Evolutionary conservation across 2,329 filamentous ascomycete species (phyloP).

Genomic region (Xylaria polymorpha): DNA sequence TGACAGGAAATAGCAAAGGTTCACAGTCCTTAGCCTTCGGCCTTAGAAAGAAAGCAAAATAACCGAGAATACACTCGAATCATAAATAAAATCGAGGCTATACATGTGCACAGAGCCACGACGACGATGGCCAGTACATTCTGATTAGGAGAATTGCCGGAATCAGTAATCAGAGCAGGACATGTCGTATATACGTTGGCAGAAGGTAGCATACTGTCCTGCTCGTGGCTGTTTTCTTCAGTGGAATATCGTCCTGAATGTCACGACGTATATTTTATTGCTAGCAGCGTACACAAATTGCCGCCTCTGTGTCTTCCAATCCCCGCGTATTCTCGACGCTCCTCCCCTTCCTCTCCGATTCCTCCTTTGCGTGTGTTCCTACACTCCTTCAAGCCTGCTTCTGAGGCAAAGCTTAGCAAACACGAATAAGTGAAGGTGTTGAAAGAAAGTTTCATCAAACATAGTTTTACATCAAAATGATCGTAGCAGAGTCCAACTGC

Average conservation of each 20-base stretch:
- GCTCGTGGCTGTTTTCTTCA: not conserved
- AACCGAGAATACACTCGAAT: slow-evolving; percentile 22
- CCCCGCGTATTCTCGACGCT: not conserved
- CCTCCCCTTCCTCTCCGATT: not conserved
- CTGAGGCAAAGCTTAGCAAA: slow-evolving; percentile 2
- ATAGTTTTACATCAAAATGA: slow-evolving; percentile 3
- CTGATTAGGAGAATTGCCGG: slow-evolving; percentile 8
- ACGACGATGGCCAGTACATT: slow-evolving; percentile 19
- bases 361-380: not conserved
- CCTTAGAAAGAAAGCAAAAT: slow-evolving; percentile 8
- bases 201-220: not conserved
- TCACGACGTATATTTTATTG: not conserved
- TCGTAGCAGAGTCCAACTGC: slow-evolving; percentile 20
- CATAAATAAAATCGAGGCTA: slow-evolving; percentile 14
- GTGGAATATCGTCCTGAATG: not conserved
- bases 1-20: not conserved
- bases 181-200: too few species aligned
- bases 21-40: slow-evolving; percentile 24
- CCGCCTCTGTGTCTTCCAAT: not conserved
- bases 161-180: not conserved
- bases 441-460: slow-evolving; percentile 12
- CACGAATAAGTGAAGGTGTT: slow-evolving; percentile 3
- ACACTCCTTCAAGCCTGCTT: not conserved
- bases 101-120: slow-evolving; percentile 1
- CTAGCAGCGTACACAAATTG: not conserved